Evolutionary conservation across 805 yeast species (phyloP), one percentile per base, ranked within the genome.

Genomic region (Lipomyces starkeyi): DNA sequence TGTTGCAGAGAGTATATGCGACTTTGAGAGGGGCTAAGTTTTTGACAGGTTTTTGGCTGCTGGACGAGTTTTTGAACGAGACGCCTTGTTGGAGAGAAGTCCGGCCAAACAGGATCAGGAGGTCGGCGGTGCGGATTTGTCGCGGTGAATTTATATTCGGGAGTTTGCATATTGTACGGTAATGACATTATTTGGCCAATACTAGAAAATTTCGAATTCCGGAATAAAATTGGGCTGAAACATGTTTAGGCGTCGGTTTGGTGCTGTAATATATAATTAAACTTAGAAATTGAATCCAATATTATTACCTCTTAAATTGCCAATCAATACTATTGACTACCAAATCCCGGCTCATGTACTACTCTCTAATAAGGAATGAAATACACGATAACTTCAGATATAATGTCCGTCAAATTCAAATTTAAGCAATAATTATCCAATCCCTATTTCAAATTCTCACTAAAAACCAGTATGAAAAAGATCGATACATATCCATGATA

Each of bases 1-100:
- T 62, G n/a, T 55, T 35, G 25, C 13, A 29, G 13, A 29, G 13
- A 25, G 29, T 32, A 27, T 22, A 8, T 20, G 20, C 53, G 34
- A n/a, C 2, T 4, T 43, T 43, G n/a, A 17, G 6, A 43, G 4
- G 20, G 37, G 59, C 53, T 40, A 55, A 34, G 13, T 40, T 14
- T 37, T 17, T 14, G 17, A 9, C 49, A 76, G 78, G 37, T 73
- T 76, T 37, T 76, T 76, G 78, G 79, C 79, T 5, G 71, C 76
- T 9, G 78, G 76, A 59, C 66, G 72, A 49, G 79, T 77, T 29
- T 77, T 77, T 66, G 79, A 77, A 64, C 71, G 74, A 57, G 76
- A 76, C 43, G 77, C 76, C 17, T 35, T 72, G 54, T 69, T 63
- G 62, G 63, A 22, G 13, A 32, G 40, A n/a, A 43, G 49, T 11